Base-by-base conservation (phyloP, 805 yeast species). In the Saccharomycopsis synnaedendra region DNA sequence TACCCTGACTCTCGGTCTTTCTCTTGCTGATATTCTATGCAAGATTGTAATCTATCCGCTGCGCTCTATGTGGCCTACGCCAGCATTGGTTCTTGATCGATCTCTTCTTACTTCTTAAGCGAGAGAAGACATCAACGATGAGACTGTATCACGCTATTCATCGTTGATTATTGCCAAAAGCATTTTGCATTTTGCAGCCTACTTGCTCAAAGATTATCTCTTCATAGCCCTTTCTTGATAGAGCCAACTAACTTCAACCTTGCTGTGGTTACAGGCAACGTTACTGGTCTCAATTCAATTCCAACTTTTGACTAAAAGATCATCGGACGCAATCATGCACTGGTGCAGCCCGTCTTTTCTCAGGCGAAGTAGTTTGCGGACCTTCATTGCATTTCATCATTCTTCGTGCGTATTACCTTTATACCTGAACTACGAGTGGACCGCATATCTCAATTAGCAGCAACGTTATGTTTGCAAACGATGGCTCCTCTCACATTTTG, bases 11-110 rank as follows among this genome's bases (percentile, higher is more conserved):
- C 62, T 81, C 54, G 88, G 87, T 29, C 75, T 78, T 56, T 80
- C 84, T 1, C 71, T 81, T 59, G 85, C 86, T 4, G 81, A 82
- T 44, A 57, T 80, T 27, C 69, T 79, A 69, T 70, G 82, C 56
- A 72, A 74, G 50, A 73, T 80, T 33, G 70, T 70, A 2, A 70
- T 78, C 5, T 76, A 76, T 55, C 79, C 78, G 9, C 62, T 64
- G 3, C 62, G 67, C 47, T 66, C 77, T 8, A 57, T 78, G 35
- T 78, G 83, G 83, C 81, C 79, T 36, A 63, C 71, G 48, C 78
- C 80, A 11, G 62, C 70, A 0, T 51, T 76, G 39, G 72, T 76
- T 27, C 58, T 76, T 43, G 74, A 74, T 58, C 65, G 69, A 46
- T 74, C 80, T 1, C 61, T 76, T 42, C 56, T 68, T 52, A 60